These are phyloP conservation scores for Calonectria hongkongensis DNA, from an alignment of 2,329 filamentous ascomycete species.

Conservation along the genomic window DNA sequence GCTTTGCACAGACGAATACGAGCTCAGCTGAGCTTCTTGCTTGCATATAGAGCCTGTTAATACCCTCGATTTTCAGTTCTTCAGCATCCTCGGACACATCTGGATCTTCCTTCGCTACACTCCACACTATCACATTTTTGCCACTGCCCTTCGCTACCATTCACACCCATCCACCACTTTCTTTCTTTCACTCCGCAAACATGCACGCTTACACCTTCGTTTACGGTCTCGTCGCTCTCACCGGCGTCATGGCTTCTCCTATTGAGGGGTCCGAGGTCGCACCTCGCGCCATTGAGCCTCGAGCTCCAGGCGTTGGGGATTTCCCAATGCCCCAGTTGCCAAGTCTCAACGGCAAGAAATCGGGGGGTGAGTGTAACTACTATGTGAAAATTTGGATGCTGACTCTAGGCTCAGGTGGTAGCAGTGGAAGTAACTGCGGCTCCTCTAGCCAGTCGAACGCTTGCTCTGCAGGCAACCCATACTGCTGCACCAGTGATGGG, in stretches of 20 bases:
- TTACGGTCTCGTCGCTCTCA: constrained; percentile 33
- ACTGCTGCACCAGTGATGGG: too few relatives aligned
- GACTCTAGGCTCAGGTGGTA: too few relatives aligned
- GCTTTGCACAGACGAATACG: neutral
- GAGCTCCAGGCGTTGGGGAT: too few relatives aligned
- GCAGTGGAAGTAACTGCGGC: too few relatives aligned
- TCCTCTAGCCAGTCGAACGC: too few relatives aligned
- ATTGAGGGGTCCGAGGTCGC: constrained; percentile 30
- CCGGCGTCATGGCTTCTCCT: constrained; percentile 40
- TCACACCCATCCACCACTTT: neutral
- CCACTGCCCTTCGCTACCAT: neutral
- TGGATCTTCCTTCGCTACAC: constrained; percentile 6
- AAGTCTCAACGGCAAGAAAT: too few relatives aligned
- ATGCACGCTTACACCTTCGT: constrained; percentile 43
- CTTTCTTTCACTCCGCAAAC: constrained; percentile 24
- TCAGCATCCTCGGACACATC: neutral
- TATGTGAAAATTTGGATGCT: too few relatives aligned
- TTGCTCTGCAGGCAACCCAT: too few relatives aligned
- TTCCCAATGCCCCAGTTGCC: too few relatives aligned
- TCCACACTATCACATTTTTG: neutral
- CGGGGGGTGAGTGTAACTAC: too few relatives aligned
- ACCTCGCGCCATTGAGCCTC: constrained; percentile 35
- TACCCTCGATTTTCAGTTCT: neutral
- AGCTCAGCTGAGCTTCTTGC: too few relatives aligned
- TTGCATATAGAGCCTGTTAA: neutral